Evolutionary conservation across 179 eudicot species (phyloP).

Genomic region (Silene coronaria): DNA sequence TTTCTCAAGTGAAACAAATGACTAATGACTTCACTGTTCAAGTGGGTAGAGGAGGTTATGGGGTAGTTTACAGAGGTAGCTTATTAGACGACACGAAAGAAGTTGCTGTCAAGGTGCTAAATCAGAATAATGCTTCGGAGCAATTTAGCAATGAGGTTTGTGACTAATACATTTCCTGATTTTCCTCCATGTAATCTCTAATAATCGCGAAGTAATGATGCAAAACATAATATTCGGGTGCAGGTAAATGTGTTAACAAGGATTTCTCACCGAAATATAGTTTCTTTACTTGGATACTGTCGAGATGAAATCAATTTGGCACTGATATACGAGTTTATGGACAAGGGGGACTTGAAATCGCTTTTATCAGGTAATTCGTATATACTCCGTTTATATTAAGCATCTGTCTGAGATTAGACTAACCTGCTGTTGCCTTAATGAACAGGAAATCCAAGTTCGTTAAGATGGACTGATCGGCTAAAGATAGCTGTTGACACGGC

Average conservation of each 20-base stretch:
- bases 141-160: slow-evolving; percentile 23
- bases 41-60: slow-evolving; percentile 21
- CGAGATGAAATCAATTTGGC: slow-evolving; percentile 16
- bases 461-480: slow-evolving; percentile 18
- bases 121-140: slow-evolving; percentile 10
- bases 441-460: background rate
- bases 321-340: slow-evolving; percentile 22
- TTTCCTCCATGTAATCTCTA: background rate
- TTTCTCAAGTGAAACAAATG: too few species aligned
- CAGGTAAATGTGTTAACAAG: slow-evolving; percentile 20
- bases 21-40: too few species aligned
- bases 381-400: background rate
- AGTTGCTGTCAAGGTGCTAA: slow-evolving; percentile 16
- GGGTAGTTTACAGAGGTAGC: slow-evolving; percentile 14
- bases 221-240: background rate
- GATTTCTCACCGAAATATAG: slow-evolving; percentile 23
- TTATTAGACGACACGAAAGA: slow-evolving; percentile 7
- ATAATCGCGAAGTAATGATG: background rate
- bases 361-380: slow-evolving; percentile 12
- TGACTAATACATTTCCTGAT: too few species aligned
- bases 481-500: slow-evolving; percentile 22
- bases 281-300: slow-evolving; percentile 21
- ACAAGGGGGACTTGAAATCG: slow-evolving; percentile 18
- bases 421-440: background rate
- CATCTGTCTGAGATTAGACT: background rate